These are phyloP conservation scores for Cucurbita maxima DNA, from an alignment of 306 rosid species.

Conservation along the genomic window DNA sequence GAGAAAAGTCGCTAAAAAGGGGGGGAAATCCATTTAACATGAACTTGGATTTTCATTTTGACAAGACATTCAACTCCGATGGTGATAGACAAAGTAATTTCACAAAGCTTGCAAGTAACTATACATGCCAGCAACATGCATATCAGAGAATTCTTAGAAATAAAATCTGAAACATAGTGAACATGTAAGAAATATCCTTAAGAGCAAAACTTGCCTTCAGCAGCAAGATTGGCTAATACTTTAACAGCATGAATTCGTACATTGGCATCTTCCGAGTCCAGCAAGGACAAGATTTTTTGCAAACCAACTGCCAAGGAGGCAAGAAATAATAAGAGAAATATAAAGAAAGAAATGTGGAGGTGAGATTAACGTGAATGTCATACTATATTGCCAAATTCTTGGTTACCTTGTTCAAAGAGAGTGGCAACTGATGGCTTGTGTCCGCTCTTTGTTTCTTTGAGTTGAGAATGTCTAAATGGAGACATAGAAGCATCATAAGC, in stretches of 20 bases:
- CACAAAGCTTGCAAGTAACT: neutral
- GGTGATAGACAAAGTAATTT: neutral
- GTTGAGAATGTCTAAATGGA: conserved; percentile 48
- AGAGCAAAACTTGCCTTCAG: conserved; percentile 51
- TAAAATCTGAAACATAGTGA: neutral
- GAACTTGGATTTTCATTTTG: neutral
- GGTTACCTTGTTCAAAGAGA: conserved; percentile 81
- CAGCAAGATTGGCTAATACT: conserved; percentile 95
- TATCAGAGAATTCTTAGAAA: neutral
- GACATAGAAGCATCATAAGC: conserved; percentile 50
- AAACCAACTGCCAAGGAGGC: conserved; percentile 59
- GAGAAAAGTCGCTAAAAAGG: too few relatives aligned
- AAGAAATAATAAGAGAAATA: conserved; percentile 8
- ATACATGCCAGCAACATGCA: neutral
- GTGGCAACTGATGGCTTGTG: conserved; percentile 53
- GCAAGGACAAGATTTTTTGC: conserved; percentile 75
- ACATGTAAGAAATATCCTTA: neutral
- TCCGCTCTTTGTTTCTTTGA: conserved; percentile 43
- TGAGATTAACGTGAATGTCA: conserved; percentile 3
- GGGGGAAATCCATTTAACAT: too few relatives aligned
- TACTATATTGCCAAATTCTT: conserved; percentile 8
- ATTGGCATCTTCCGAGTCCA: conserved; percentile 92
- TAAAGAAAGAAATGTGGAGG: conserved; percentile 4
- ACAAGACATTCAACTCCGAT: neutral
- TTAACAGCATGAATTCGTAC: conserved; percentile 93